Evolutionary conservation across 257 asterid species (phyloP).

Genomic region (Lavandula angustifolia): DNA sequence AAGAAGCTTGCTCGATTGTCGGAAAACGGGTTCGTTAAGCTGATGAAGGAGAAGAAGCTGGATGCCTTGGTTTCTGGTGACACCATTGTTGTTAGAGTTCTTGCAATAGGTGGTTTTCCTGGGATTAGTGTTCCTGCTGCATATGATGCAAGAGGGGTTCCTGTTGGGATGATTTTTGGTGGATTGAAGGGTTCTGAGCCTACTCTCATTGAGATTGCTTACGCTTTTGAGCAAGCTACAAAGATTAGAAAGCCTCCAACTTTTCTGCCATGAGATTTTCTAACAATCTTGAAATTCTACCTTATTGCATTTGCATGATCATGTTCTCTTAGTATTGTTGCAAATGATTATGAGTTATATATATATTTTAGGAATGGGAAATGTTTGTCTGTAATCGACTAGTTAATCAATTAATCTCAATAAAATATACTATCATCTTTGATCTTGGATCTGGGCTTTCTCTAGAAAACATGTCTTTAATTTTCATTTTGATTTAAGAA

Average conservation of each 20-base stretch:
- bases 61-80: slow-evolving; percentile 63
- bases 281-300: neutral
- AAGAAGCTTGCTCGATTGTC: slow-evolving; percentile 43
- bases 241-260: neutral
- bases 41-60: slow-evolving; percentile 48
- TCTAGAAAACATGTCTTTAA: no score
- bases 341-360: no score
- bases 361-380: neutral
- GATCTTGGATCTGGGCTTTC: no score
- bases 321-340: no score
- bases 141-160: slow-evolving; percentile 59
- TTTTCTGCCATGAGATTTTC: neutral
- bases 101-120: slow-evolving; percentile 71
- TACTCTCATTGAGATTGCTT: slow-evolving; percentile 54
- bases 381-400: no score
- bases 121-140: slow-evolving; percentile 66
- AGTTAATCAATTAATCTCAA: no score
- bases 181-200: slow-evolving; percentile 64
- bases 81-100: slow-evolving; percentile 39
- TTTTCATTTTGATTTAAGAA: no score
- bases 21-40: slow-evolving; percentile 50
- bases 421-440: no score
- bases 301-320: neutral
- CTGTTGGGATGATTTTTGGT: slow-evolving; percentile 66
- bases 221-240: slow-evolving; percentile 63